Evolutionary conservation across 306 rosid genomes (phyloP).

Genomic region (Cajanus cajan): DNA sequence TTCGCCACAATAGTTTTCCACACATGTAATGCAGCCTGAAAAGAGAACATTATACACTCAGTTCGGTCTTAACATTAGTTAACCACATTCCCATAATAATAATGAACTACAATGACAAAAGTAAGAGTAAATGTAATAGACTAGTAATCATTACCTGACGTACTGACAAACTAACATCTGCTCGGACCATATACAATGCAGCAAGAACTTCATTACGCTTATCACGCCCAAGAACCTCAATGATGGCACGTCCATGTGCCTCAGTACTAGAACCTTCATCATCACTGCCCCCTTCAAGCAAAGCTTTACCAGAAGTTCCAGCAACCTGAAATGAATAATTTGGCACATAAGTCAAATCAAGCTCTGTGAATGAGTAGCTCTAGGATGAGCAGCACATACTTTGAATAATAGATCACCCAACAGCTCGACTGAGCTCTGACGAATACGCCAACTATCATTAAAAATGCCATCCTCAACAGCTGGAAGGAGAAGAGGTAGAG

Average conservation of each 20-base stretch:
- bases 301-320: conserved; percentile 98
- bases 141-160: conserved; percentile 72
- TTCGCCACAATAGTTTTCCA: conserved; percentile 99
- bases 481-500: conserved; percentile 93
- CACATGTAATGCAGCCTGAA: conserved; percentile 95
- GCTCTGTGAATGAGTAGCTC: conserved; percentile 1
- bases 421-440: conserved; percentile 96
- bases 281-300: conserved; percentile 99
- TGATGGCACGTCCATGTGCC: conserved; percentile 98
- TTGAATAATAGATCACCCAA: conserved; percentile 95
- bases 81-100: not conserved
- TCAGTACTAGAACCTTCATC: conserved; percentile 99
- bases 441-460: conserved; percentile 95
- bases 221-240: conserved; percentile 86
- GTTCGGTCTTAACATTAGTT: not conserved
- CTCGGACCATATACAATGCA: conserved; percentile 95
- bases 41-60: not conserved
- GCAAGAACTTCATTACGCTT: conserved; percentile 94
- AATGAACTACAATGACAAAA: not conserved
- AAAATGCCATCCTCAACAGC: conserved; percentile 98
- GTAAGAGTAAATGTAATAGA: not conserved
- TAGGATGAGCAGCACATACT: conserved; percentile 45
- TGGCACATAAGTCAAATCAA: conserved; percentile 4
- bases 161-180: conserved; percentile 94
- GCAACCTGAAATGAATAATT: conserved; percentile 69